These are phyloP conservation scores for Candolleomyces aberdarensis DNA, from an alignment of 768 basidiomycete genomes.

Conservation along the genomic window DNA sequence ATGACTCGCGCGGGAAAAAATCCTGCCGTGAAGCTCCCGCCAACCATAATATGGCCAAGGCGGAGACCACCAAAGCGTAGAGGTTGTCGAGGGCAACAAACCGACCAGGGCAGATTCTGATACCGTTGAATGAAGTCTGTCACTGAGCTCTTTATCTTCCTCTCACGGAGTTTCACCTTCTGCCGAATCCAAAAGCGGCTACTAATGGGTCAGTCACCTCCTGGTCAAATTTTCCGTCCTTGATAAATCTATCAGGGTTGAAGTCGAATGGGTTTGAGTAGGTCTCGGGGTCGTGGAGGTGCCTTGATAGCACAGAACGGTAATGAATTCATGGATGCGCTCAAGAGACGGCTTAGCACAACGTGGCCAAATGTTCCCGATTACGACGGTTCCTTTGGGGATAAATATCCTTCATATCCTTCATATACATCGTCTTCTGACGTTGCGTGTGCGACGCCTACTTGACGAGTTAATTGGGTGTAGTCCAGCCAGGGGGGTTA, in stretches of 20 bases:
- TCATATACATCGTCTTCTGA: slow-evolving; percentile 38
- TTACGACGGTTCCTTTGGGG: slow-evolving; percentile 30
- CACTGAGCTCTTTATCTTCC: background rate
- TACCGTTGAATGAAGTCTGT: background rate
- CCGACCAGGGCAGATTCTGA: no score
- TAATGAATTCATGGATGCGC: background rate
- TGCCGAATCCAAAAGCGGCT: slow-evolving; percentile 20
- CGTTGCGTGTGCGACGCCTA: slow-evolving; percentile 29
- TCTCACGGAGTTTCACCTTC: slow-evolving; percentile 17
- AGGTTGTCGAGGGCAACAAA: background rate
- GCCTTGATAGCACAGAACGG: slow-evolving; percentile 14
- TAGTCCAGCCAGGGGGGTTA: background rate
- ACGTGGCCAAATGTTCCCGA: slow-evolving; percentile 32
- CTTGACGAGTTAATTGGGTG: background rate
- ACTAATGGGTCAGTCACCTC: slow-evolving; percentile 9
- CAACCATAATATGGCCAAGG: background rate
- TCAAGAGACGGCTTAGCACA: background rate
- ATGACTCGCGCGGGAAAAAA: no score
- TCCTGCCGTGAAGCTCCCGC: no score
- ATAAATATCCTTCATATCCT: slow-evolving; percentile 33
- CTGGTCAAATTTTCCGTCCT: slow-evolving; percentile 15
- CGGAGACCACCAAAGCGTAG: background rate
- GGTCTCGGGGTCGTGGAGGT: slow-evolving; percentile 28
- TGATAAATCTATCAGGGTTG: slow-evolving; percentile 26
- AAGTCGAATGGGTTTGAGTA: slow-evolving; percentile 31